Evolutionary conservation across 1,284 basidiomycete species (phyloP), one percentile per base, ranked within the genome.

Genomic region (Serendipita sp.): DNA sequence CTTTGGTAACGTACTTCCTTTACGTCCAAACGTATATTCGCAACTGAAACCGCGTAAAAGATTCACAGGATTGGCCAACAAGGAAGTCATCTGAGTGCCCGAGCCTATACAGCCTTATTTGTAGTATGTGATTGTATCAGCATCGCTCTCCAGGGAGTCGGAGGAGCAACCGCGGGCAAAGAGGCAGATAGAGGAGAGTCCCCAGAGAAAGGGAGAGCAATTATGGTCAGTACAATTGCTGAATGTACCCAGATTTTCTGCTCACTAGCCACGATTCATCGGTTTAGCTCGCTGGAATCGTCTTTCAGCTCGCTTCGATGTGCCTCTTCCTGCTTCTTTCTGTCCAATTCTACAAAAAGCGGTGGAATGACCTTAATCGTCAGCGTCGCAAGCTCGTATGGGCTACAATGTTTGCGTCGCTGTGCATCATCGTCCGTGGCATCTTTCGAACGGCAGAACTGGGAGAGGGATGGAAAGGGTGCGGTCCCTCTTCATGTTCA

Each of bases 401-500:
- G 26, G 53, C 15, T 10, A 58, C 53, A 10, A 26, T 58, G 32
- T 58, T 58, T n/a, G 53, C 26, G 3, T 58, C 53, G 15, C 26
- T 58, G 6, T 58, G 53, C 2, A 58, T 58, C 53, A 58, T 58
- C 30, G 53, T 30, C 32, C 53, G 53, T 26, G 53, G 53, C 15
- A 58, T 58, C 26, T 35, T 58, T 30, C 10, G 53, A 35, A 58
- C 53, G 3, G 32, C 53, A 22, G 53, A 58, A 58, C 30, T 58
- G 10, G 53, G 26, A 6, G 53, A 58, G 30, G 53, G 53, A 35
- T 58, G 53, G 53, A 58, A 35, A 58, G 53, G 53, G 53, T 58
- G 30, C 32, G 22, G 53, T 58, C 12, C 35, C 12, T 38, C 35
- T 38, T 12, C 3, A 58, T 26, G 53, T 4, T 22, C 10, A 4